phyloP scores from a whole-genome alignment of 768 basidiomycete genomes.

The Serendipita vermifera region DNA sequence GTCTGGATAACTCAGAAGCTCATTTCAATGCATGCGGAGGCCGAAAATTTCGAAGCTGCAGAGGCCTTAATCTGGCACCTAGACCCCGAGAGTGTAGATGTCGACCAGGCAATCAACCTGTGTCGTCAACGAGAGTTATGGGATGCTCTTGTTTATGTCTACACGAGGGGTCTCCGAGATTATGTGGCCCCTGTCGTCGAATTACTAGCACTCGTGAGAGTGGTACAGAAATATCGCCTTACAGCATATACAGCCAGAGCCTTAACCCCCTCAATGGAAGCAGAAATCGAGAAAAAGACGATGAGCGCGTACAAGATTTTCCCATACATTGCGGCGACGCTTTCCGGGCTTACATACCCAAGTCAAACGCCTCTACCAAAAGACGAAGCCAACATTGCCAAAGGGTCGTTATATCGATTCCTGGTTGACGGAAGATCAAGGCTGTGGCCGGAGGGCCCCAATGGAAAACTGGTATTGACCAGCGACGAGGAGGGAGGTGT shows the following conservation, averaged over 20 bases:
- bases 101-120: constrained; percentile 80
- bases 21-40: constrained; percentile 61
- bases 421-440: constrained; percentile 71
- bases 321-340: constrained; percentile 66
- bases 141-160: constrained; percentile 90
- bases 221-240: constrained; percentile 42
- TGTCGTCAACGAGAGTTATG: constrained; percentile 76
- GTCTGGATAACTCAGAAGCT: constrained; percentile 80
- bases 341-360: constrained; percentile 79
- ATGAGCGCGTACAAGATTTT: constrained; percentile 85
- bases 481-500: constrained; percentile 56
- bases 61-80: constrained; percentile 95
- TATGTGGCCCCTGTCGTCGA: constrained; percentile 83
- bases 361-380: constrained; percentile 57
- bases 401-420: constrained; percentile 63
- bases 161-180: constrained; percentile 76
- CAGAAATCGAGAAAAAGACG: constrained; percentile 41
- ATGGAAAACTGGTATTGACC: constrained; percentile 61
- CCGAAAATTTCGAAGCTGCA: constrained; percentile 55
- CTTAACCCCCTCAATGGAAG: constrained; percentile 17
- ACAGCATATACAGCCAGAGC: constrained; percentile 11
- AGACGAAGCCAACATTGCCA: constrained; percentile 55
- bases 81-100: constrained; percentile 78
- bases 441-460: constrained; percentile 62
- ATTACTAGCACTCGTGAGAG: constrained; percentile 61